These are phyloP conservation scores for Marchantia paleacea DNA, from an alignment of 225 moss, liverwort and hornwort genomes.

Conservation along the genomic window DNA sequence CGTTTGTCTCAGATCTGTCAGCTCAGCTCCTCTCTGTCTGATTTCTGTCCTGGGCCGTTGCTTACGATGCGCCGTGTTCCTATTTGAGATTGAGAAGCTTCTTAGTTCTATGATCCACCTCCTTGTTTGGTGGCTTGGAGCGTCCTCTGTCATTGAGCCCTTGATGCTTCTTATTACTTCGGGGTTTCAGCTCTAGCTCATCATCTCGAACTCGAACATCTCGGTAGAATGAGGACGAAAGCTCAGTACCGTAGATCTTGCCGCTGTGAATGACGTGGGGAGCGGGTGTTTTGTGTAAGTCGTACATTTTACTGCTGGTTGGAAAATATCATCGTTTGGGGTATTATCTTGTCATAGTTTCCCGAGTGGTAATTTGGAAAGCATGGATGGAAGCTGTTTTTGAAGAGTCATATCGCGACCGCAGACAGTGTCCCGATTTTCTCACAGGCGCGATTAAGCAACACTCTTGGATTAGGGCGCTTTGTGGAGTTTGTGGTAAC, in stretches of 20 bases:
- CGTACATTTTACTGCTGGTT: not conserved
- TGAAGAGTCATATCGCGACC: not conserved
- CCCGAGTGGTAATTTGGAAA: not conserved
- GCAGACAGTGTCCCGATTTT: too few species aligned
- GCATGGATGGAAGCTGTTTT: not conserved
- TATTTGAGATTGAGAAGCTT: not conserved
- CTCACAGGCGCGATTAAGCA: not conserved
- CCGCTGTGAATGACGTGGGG: not conserved
- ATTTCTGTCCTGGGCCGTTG: not conserved
- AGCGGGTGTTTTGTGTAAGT: not conserved
- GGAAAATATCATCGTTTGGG: not conserved
- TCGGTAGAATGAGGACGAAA: not conserved
- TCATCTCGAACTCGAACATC: not conserved
- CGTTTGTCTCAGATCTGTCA: not conserved
- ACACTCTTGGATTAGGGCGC: not conserved
- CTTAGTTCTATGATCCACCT: not conserved
- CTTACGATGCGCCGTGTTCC: not conserved
- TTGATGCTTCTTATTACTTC: not conserved
- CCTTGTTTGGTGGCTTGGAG: not conserved
- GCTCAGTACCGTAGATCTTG: not conserved
- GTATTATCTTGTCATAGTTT: not conserved
- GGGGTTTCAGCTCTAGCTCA: constrained; percentile 7
- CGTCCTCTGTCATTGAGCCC: not conserved
- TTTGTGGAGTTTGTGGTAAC: not conserved
- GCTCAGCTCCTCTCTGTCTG: not conserved